These are phyloP conservation scores for Aspergillus ostianus DNA, from an alignment of 495 filamentous ascomycete species.

Conservation along the genomic window DNA sequence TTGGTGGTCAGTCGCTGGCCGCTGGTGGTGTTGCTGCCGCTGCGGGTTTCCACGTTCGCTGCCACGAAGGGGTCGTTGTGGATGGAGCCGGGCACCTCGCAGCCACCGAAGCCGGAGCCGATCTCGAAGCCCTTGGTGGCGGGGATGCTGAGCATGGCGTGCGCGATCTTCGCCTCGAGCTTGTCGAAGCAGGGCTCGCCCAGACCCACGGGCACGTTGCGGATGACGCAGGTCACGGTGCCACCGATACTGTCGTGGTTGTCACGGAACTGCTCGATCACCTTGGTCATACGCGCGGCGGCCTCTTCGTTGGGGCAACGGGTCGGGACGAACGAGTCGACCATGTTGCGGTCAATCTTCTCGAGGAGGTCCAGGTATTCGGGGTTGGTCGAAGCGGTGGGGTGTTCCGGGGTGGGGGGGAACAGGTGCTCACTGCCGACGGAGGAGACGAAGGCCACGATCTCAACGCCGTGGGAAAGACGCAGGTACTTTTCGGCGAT, in stretches of 20 bases:
- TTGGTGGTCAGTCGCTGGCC: conserved; percentile 70
- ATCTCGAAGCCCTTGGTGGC: conserved; percentile 98
- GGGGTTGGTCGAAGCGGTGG: conserved; percentile 74
- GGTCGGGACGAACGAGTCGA: conserved; percentile 81
- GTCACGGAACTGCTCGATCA: conserved; percentile 79
- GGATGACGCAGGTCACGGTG: conserved; percentile 93
- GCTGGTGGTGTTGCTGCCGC: conserved; percentile 31
- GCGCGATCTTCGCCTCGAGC: conserved; percentile 87
- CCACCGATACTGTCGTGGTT: conserved; percentile 88
- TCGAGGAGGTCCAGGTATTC: conserved; percentile 75
- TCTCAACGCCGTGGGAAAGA: conserved; percentile 79
- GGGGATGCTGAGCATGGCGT: conserved; percentile 96
- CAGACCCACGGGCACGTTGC: conserved; percentile 81
- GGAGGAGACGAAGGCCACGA: conserved; percentile 85
- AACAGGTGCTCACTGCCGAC: conserved; percentile 83
- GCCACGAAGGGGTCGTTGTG: conserved; percentile 92
- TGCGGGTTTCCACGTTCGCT: conserved; percentile 40
- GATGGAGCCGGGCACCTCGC: conserved; percentile 79
- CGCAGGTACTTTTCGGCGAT: conserved; percentile 92
- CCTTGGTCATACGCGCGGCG: conserved; percentile 69
- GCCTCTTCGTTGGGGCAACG: conserved; percentile 74
- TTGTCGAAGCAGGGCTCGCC: conserved; percentile 97
- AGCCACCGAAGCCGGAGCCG: conserved; percentile 89
- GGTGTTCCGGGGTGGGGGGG: conserved; percentile 73
- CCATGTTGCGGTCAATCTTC: conserved; percentile 69